Evolutionary conservation across 2,329 filamentous ascomycete genomes (phyloP).

Genomic region (Orbilia quercus): DNA sequence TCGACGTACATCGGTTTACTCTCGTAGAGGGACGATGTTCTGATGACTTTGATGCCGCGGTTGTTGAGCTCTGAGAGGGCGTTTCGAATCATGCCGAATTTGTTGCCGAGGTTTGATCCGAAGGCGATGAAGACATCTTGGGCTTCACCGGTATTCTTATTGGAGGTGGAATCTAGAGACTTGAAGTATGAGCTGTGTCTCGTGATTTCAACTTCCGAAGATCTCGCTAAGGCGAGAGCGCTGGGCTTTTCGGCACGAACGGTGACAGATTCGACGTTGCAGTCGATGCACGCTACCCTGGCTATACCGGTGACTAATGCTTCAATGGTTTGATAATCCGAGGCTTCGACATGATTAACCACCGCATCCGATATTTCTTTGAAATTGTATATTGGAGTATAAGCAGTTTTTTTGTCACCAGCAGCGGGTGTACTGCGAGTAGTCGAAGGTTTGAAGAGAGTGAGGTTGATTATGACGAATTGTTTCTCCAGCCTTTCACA

Average conservation of each 20-base stretch:
- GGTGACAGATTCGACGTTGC: slow-evolving; percentile 65
- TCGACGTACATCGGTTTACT: slow-evolving; percentile 96
- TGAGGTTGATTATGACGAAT: slow-evolving; percentile 63
- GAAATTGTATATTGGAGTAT: slow-evolving; percentile 57
- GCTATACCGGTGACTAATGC: slow-evolving; percentile 67
- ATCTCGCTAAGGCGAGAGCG: slow-evolving; percentile 66
- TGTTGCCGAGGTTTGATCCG: slow-evolving; percentile 91
- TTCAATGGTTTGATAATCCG: slow-evolving; percentile 67
- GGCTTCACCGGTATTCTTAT: slow-evolving; percentile 23
- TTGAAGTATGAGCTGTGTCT: slow-evolving; percentile 65
- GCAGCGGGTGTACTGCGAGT: slow-evolving; percentile 62
- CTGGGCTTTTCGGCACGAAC: slow-evolving; percentile 67
- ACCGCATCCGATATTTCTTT: slow-evolving; percentile 57
- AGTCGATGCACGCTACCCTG: slow-evolving; percentile 65
- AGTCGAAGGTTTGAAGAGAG: slow-evolving; percentile 56
- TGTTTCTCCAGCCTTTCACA: slow-evolving; percentile 68
- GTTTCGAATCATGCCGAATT: slow-evolving; percentile 83
- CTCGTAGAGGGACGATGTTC: slow-evolving; percentile 91
- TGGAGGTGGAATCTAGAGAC: slow-evolving; percentile 45
- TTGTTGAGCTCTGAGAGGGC: slow-evolving; percentile 82
- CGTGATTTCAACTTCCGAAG: slow-evolving; percentile 67
- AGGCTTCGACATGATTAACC: slow-evolving; percentile 63
- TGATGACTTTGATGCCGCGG: slow-evolving; percentile 76
- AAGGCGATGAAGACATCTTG: slow-evolving; percentile 80
- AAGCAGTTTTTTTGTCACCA: slow-evolving; percentile 61